Evolutionary conservation across 164 flowering plant species (phyloP).

Genomic region (Vitis labrusca): DNA sequence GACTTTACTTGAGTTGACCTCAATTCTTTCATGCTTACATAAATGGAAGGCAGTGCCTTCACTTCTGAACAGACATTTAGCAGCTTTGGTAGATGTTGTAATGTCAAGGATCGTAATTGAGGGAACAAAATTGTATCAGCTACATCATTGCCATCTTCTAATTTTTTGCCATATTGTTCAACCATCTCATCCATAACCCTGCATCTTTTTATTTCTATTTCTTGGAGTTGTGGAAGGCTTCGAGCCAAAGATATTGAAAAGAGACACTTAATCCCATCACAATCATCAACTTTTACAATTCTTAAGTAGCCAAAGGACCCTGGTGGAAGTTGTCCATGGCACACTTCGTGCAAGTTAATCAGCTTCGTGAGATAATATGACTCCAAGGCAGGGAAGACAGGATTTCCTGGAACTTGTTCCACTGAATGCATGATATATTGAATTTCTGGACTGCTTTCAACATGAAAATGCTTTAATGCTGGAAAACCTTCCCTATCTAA

Average conservation of each 20-base stretch:
- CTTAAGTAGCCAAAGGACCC: no score
- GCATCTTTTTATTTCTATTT: not conserved
- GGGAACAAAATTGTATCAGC: no score
- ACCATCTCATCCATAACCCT: not conserved
- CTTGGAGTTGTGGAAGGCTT: not conserved
- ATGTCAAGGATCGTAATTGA: no score
- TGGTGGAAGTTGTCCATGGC: no score
- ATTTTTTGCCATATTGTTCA: not conserved
- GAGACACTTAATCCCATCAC: no score
- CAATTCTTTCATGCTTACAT: no score
- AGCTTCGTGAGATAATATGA: not conserved
- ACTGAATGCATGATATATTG: not conserved
- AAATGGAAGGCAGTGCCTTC: no score
- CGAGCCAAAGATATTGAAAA: no score
- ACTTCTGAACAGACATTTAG: no score
- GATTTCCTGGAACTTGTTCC: not conserved
- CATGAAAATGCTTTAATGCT: not conserved
- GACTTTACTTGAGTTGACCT: no score
- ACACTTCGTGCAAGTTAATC: not conserved
- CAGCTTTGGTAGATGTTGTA: no score
- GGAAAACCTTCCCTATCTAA: not conserved
- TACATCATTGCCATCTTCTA: not conserved
- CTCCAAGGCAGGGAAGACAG: not conserved
- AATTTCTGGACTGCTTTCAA: not conserved
- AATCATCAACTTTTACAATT: no score